Percentiles rank a stretch among this genome's conserved stretches.
Evolutionary conservation across 2,329 filamentous ascomycete species (phyloP).

Genomic region (Penicillium sp.): DNA sequence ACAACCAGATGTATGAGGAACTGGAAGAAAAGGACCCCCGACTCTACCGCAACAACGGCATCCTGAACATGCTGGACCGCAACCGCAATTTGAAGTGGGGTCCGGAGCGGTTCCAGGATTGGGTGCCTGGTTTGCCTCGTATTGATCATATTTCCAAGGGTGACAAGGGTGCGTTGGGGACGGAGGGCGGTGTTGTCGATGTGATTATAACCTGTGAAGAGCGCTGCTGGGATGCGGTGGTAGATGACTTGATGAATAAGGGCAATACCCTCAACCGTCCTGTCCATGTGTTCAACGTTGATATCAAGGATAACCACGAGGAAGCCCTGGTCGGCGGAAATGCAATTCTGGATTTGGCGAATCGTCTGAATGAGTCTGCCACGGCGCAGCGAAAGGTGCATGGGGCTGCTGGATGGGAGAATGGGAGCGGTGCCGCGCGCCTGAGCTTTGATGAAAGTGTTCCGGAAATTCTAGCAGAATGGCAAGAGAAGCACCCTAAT

Average conservation of each 20-base stretch:
- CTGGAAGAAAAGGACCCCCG: conserved; percentile 81
- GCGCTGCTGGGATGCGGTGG: conserved; percentile 95
- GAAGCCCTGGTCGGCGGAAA: conserved; percentile 88
- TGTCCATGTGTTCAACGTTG: conserved; percentile 97
- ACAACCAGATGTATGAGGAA: conserved; percentile 92
- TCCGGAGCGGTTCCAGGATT: conserved; percentile 97
- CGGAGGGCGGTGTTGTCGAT: conserved; percentile 88
- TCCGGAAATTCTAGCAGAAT: conserved; percentile 84
- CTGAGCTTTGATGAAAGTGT: conserved; percentile 88
- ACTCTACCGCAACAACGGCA: conserved; percentile 87
- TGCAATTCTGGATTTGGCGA: conserved; percentile 88
- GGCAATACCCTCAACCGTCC: conserved; percentile 86
- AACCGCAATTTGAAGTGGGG: conserved; percentile 93
- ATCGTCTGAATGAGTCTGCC: conserved; percentile 80
- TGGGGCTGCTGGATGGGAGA: conserved; percentile 69
- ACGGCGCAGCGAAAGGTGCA: conserved; percentile 71
- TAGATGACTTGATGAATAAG: conserved; percentile 87
- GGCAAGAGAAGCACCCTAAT: conserved; percentile 94
- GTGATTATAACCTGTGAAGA: conserved; percentile 97
- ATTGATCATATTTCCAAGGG: conserved; percentile 69
- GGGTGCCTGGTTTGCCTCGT: conserved; percentile 83
- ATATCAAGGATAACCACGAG: conserved; percentile 98
- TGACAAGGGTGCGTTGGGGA: conserved; percentile 76
- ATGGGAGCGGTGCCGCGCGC: conserved; percentile 67
- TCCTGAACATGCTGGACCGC: conserved; percentile 92